phyloP scores from a whole-genome alignment of 306 rosid species.

The Sindora glabra region DNA sequence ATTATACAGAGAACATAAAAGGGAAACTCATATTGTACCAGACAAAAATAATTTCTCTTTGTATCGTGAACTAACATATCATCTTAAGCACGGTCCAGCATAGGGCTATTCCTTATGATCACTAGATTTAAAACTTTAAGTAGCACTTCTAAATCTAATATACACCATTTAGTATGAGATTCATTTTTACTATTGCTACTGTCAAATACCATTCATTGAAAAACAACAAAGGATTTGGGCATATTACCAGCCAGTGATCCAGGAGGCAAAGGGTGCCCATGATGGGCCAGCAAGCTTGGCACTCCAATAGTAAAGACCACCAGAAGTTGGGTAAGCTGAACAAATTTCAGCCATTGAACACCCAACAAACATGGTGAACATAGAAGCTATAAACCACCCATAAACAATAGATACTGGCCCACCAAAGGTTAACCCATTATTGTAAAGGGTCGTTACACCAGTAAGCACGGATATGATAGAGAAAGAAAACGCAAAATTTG shows the following conservation, averaged over 20 bases:
- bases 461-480: constrained; percentile 89
- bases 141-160: neutral
- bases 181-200: neutral
- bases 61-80: neutral
- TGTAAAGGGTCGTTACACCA: constrained; percentile 86
- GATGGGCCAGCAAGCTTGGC: constrained; percentile 91
- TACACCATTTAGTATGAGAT: neutral
- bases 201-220: neutral
- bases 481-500: constrained; percentile 90
- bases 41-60: neutral
- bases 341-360: constrained; percentile 94
- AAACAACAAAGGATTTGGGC: neutral
- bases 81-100: neutral
- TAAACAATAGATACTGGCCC: constrained; percentile 80
- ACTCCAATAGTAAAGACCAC: constrained; percentile 96
- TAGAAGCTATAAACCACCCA: constrained; percentile 76
- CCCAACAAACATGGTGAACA: constrained; percentile 82
- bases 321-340: constrained; percentile 91
- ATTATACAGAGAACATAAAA: neutral
- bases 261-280: constrained; percentile 97
- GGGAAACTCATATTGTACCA: neutral
- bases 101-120: too few relatives aligned
- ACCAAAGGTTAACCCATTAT: constrained; percentile 70
- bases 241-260: constrained; percentile 94
- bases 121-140: neutral